A percentile compares a stretch with the other conserved stretches of the same genome.
phyloP scores from a whole-genome alignment of 305 asterid species.

The Nicotiana rustica region DNA sequence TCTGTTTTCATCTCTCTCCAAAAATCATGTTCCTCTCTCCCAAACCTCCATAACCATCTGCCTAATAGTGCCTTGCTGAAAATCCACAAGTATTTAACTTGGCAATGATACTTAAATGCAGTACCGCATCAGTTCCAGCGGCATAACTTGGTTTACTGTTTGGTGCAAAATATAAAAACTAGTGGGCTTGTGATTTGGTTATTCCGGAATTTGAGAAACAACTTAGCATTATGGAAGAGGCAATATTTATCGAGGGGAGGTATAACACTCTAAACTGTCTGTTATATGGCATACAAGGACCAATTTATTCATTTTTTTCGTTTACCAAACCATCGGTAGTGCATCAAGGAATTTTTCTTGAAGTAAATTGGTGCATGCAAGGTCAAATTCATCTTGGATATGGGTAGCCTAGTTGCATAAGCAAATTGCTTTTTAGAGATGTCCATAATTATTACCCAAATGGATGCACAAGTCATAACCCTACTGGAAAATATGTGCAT shows the following conservation, averaged over 20 bases:
- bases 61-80: neutral
- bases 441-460: constrained; percentile 3
- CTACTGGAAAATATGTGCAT: neutral
- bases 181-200: neutral
- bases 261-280: neutral
- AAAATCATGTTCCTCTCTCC: neutral
- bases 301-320: neutral
- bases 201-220: neutral
- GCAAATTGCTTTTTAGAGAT: neutral
- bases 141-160: neutral
- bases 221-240: neutral
- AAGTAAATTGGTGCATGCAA: constrained; percentile 2
- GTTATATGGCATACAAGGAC: neutral
- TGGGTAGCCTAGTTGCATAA: neutral
- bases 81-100: neutral
- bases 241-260: neutral
- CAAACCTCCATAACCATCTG: neutral
- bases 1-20: constrained; percentile 3
- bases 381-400: neutral
- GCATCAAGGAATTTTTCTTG: neutral
- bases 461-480: neutral
- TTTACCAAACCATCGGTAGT: neutral
- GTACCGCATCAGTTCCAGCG: neutral
- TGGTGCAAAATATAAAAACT: neutral
- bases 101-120: neutral